Conservation (phyloP, 495 filamentous ascomycete species). For the Daldinia bambusicola region DNA sequence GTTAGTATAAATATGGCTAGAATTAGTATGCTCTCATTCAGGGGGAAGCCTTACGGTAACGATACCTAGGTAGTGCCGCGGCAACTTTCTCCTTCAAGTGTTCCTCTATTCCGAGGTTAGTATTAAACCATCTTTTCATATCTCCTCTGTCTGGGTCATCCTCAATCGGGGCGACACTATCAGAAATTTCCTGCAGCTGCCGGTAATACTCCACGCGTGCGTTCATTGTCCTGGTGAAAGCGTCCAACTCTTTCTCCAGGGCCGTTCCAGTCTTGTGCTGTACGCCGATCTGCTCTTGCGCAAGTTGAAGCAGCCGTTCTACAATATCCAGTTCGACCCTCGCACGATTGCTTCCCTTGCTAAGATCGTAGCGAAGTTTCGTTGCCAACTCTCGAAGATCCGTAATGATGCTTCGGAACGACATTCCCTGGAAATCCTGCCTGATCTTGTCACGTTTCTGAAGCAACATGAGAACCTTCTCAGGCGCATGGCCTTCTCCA, state of each 20-base stretch:
- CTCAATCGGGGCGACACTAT: conserved; percentile 80
- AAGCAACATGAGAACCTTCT: conserved; percentile 72
- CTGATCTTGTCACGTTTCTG: conserved; percentile 64
- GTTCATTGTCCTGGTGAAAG: conserved; percentile 82
- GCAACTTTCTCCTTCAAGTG: conserved; percentile 65
- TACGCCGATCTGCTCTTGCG: conserved; percentile 68
- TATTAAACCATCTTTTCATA: conserved; percentile 29
- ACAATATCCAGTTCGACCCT: conserved; percentile 71
- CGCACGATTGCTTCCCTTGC: conserved; percentile 70
- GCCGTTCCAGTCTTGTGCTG: conserved; percentile 70
- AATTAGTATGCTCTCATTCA: conserved; percentile 49
- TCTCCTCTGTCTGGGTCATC: conserved; percentile 52
- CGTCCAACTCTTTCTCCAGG: conserved; percentile 77
- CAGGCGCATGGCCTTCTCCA: conserved; percentile 76
- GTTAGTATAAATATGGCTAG: conserved; percentile 32
- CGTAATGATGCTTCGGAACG: conserved; percentile 73
- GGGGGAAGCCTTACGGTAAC: conserved; percentile 70
- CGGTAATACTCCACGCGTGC: conserved; percentile 85
- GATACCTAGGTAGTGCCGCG: conserved; percentile 70
- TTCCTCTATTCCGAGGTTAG: conserved; percentile 50
- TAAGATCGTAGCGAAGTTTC: conserved; percentile 68
- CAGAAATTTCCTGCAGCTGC: conserved; percentile 87
- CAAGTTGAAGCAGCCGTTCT: conserved; percentile 60
- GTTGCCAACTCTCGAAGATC: conserved; percentile 72
- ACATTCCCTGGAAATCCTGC: conserved; percentile 60